Percentiles rank a stretch among this genome's conserved stretches.
Evolutionary conservation across 2,329 filamentous ascomycete genomes (phyloP).

Genomic region (Fusarium sp.): DNA sequence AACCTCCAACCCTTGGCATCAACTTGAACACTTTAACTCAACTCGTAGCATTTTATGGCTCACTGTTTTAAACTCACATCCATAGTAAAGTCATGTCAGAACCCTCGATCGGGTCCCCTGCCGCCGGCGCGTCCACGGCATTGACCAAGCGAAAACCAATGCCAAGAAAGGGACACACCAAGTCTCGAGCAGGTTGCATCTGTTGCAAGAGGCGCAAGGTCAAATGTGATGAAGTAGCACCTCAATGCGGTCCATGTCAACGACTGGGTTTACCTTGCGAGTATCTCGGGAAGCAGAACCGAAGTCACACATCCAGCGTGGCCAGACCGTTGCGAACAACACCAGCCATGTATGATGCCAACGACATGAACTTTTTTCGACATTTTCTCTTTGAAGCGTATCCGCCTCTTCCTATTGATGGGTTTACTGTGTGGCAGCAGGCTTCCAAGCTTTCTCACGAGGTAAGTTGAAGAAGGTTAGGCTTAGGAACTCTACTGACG

Average conservation of each 20-base stretch:
- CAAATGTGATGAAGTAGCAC: constrained; percentile 54
- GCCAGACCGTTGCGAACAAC: constrained; percentile 32
- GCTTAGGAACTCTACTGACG: background rate
- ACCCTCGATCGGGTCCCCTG: background rate
- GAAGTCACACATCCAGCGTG: background rate
- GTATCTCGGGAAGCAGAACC: constrained; percentile 38
- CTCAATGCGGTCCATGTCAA: constrained; percentile 49
- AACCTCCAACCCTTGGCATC: background rate
- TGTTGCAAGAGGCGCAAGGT: constrained; percentile 54
- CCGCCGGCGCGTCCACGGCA: background rate
- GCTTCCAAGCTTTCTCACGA: constrained; percentile 51
- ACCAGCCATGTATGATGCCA: constrained; percentile 48
- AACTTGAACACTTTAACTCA: background rate
- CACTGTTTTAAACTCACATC: background rate
- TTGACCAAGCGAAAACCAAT: constrained; percentile 43
- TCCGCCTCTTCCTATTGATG: constrained; percentile 51
- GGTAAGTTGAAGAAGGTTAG: constrained; percentile 34
- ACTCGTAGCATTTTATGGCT: background rate
- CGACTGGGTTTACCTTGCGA: constrained; percentile 51
- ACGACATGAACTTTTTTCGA: constrained; percentile 63
- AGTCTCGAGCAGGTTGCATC: constrained; percentile 48
- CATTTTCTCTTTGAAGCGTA: constrained; percentile 61
- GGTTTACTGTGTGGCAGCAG: constrained; percentile 49
- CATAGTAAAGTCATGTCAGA: background rate
- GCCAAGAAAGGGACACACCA: constrained; percentile 49